phyloP scores from a whole-genome alignment of 176 grass and related monocot genomes.

The Ananas comosus region DNA sequence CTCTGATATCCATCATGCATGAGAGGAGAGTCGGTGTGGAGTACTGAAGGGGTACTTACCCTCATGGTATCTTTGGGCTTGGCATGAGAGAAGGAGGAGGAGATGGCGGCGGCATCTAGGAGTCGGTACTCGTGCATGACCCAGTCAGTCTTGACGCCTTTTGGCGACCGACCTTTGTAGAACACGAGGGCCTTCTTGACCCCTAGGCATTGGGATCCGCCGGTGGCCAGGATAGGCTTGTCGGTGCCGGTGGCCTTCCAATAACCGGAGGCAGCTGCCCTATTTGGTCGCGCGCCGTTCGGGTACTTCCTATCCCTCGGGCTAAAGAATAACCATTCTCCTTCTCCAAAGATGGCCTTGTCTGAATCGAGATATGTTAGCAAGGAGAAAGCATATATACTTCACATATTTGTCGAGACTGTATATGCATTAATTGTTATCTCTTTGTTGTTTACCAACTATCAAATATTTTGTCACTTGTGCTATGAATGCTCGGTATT shows the following conservation, averaged over 20 bases:
- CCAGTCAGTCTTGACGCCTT: conserved; percentile 34
- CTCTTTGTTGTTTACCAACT: too few relatives aligned
- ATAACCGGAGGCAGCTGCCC: conserved; percentile 9
- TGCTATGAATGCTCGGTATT: too few relatives aligned
- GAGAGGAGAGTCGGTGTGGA: too few relatives aligned
- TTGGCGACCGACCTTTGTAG: conserved; percentile 33
- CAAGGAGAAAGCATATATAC: not conserved
- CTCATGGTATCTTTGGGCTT: conserved; percentile 20
- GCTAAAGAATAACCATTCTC: conserved; percentile 51
- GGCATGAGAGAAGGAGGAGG: not conserved
- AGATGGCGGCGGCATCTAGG: conserved; percentile 2
- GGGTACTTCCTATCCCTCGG: conserved; percentile 41
- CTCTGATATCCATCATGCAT: too few relatives aligned
- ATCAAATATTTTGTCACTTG: too few relatives aligned
- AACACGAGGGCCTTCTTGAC: conserved; percentile 52
- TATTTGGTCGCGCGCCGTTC: conserved; percentile 32
- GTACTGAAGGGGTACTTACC: not conserved
- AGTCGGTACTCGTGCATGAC: conserved; percentile 39
- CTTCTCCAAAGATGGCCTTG: conserved; percentile 28
- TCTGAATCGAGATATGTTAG: not conserved
- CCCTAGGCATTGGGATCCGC: conserved; percentile 28
- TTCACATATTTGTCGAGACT: too few relatives aligned
- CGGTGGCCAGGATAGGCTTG: conserved; percentile 20
- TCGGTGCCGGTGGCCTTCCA: conserved; percentile 12
- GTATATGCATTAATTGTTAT: too few relatives aligned